Evolutionary conservation across 2,329 filamentous ascomycete genomes (phyloP).

Genomic region (Sporothrix mexicana): DNA sequence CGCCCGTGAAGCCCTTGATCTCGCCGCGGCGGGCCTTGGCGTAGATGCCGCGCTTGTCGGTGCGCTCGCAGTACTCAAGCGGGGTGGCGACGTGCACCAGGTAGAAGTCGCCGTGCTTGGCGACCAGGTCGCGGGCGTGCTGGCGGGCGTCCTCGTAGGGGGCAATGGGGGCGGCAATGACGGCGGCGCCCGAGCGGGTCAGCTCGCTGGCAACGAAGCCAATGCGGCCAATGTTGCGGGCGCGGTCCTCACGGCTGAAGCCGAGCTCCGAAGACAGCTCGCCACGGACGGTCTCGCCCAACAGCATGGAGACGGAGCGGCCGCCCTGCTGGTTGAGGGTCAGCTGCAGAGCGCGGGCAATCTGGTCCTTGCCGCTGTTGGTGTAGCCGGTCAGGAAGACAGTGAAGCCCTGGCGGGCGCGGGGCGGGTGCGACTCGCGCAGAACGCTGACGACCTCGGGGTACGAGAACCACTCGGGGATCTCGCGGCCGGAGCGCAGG

Average conservation of each 20-base stretch:
- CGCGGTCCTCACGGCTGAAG: slow-evolving; percentile 90
- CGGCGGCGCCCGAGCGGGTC: slow-evolving; percentile 88
- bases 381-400: slow-evolving; percentile 97
- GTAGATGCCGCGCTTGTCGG: slow-evolving; percentile 91
- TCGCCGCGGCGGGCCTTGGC: slow-evolving; percentile 80
- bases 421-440: slow-evolving; percentile 92
- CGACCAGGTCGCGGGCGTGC: slow-evolving; percentile 81
- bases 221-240: slow-evolving; percentile 94
- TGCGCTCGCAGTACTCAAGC: slow-evolving; percentile 92
- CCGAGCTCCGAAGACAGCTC: slow-evolving; percentile 95
- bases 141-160: slow-evolving; percentile 82
- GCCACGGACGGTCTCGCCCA: slow-evolving; percentile 92
- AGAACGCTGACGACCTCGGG: slow-evolving; percentile 97
- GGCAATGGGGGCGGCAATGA: slow-evolving; percentile 95
- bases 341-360: slow-evolving; percentile 92
- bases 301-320: slow-evolving; percentile 88
- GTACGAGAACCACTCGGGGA: slow-evolving; percentile 99
- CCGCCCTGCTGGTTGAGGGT: slow-evolving; percentile 98
- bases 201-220: slow-evolving; percentile 95
- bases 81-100: slow-evolving; percentile 93
- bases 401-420: slow-evolving; percentile 93
- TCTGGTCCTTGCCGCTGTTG: slow-evolving; percentile 96
- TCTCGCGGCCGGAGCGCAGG: slow-evolving; percentile 88
- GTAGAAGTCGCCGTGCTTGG: slow-evolving; percentile 91
- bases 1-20: slow-evolving; percentile 97